phyloP scores from a whole-genome alignment of 78 protist genomes.

The Cyanophora paradoxa region DNA sequence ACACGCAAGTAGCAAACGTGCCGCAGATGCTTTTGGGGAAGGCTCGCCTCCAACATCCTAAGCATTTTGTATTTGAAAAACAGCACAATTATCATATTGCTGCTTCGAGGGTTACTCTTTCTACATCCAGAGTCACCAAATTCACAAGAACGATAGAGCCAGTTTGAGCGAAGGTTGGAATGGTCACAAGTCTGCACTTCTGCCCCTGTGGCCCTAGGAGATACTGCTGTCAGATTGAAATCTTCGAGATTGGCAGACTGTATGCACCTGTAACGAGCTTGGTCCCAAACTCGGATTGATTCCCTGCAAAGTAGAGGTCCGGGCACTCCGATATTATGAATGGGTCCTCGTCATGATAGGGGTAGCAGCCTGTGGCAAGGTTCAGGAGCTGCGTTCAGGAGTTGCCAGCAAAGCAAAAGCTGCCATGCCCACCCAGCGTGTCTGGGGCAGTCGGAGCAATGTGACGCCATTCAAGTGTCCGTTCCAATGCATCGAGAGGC shows the following conservation, averaged over 20 bases:
- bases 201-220: too few relatives aligned
- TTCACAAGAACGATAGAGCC: slow-evolving; percentile 14
- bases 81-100: too few relatives aligned
- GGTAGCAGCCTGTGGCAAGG: too few relatives aligned
- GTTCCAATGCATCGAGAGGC: neutral
- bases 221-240: too few relatives aligned
- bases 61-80: too few relatives aligned
- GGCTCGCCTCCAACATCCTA: too few relatives aligned
- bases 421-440: slow-evolving; percentile 37
- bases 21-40: too few relatives aligned
- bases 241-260: too few relatives aligned
- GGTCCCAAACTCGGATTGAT: slow-evolving; percentile 19
- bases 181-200: neutral
- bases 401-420: neutral
- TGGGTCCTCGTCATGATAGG: slow-evolving; percentile 28
- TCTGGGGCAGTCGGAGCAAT: slow-evolving; percentile 58
- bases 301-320: slow-evolving; percentile 48
- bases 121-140: slow-evolving; percentile 13
- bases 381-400: neutral
- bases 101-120: neutral
- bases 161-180: slow-evolving; percentile 10
- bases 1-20: too few relatives aligned
- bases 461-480: slow-evolving; percentile 23
- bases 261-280: neutral
- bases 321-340: slow-evolving; percentile 23